Base-by-base conservation (phyloP, 1,284 basidiomycete species). In the Naganishia cerealis region DNA sequence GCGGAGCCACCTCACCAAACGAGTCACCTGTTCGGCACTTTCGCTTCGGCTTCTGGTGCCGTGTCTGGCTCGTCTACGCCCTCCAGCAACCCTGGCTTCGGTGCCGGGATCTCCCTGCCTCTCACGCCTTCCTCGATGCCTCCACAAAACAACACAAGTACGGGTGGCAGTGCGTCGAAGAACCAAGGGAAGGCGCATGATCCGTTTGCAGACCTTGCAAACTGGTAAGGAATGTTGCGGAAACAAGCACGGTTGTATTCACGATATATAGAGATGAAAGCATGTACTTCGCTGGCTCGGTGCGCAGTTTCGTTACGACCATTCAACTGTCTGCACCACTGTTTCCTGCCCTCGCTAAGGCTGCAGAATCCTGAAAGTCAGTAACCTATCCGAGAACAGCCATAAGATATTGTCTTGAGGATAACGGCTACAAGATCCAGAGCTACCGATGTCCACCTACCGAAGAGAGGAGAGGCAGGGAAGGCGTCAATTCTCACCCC, bases 161-260 rank as follows among this genome's bases (percentile, higher is more conserved):
- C 73, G 18, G 56, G 15, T 40, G 29, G 24, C 38, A 40, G 43
- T 38, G 29, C 36, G 15, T 54, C 56, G n/a, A 61, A 16, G 67
- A 69, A 43, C 50, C 29, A 52, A 71, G 70, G 57, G 72, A 71
- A 57, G 26, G 57, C 67, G 46, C 40, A 70, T 66, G 80, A 81
- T 67, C 79, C 79, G 26, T 81, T 81, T 73, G 80, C 79, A 18
- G 80, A 80, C 72, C 72, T 81, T 38, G 79, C 69, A 10, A 63
- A 59, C 43, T 67, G 66, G 66, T 70, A 65, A 26, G 36, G 18
- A 24, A 33, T 13, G 7, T 6, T 38, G 2, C 29, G 38, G 21
- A 24, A 4, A 18, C 10, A 50, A 8, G 18, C 36, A 50, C 33
- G 61, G 55, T 56, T 65, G 63, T 56, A 65, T 65, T 21, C 10